Conservation (phyloP, 768 basidiomycete genomes). For the Cytidiella melzeri region DNA sequence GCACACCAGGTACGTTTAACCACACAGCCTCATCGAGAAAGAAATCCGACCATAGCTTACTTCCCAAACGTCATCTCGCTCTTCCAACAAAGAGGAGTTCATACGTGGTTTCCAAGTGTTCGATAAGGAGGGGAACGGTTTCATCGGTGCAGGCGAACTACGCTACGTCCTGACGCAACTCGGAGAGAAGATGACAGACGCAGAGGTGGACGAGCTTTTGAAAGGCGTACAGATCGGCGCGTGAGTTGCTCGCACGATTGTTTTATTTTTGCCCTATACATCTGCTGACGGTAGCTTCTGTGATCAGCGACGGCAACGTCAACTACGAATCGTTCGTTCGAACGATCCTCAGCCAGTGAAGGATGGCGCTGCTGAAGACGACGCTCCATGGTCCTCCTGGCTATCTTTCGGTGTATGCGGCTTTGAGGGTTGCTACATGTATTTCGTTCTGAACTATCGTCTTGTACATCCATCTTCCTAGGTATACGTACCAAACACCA, state of each 20-base stretch:
- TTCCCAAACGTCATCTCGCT: not conserved
- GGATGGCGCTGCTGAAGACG: not conserved
- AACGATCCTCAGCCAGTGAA: constrained; percentile 84
- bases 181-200: constrained; percentile 97
- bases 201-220: constrained; percentile 95
- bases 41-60: not conserved
- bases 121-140: constrained; percentile 91
- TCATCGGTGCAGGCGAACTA: constrained; percentile 87
- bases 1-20: constrained; percentile 73
- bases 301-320: constrained; percentile 83
- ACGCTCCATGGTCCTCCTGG: too few species aligned
- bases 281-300: constrained; percentile 7
- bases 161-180: constrained; percentile 81
- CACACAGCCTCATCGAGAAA: not conserved
- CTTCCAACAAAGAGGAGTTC: constrained; percentile 79
- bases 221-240: constrained; percentile 91
- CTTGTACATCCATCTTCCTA: too few species aligned
- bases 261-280: too few species aligned
- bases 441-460: too few species aligned
- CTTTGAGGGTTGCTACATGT: too few species aligned
- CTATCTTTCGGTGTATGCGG: too few species aligned
- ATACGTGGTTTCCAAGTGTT: constrained; percentile 99
- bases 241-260: constrained; percentile 54
- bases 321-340: constrained; percentile 97
- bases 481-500: too few species aligned